phyloP scores from a whole-genome alignment of 108 stramenopile genomes.

The Stephanodiscus minutulus region DNA sequence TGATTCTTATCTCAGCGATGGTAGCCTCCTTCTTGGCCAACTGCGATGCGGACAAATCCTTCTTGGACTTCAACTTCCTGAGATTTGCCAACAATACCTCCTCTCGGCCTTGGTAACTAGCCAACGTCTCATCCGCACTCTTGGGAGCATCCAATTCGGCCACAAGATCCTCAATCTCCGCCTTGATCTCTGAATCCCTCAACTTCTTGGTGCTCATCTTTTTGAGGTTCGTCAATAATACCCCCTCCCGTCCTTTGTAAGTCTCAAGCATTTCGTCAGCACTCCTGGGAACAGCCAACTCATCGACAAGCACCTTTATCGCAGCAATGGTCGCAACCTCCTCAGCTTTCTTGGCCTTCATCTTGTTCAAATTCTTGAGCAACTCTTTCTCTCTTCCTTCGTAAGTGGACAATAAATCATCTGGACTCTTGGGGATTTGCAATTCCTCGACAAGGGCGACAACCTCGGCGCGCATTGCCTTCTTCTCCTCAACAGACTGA shows the following conservation, averaged over 20 bases:
- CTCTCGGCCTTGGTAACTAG: background rate
- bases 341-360: slow-evolving; percentile 7
- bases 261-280: slow-evolving; percentile 4
- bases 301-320: slow-evolving; percentile 9
- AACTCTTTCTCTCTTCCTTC: slow-evolving; percentile 3
- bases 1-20: background rate
- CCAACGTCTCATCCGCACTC: slow-evolving; percentile 9
- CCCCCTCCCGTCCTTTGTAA: slow-evolving; percentile 15
- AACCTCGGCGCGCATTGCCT: slow-evolving; percentile 9
- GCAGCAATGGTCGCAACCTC: background rate
- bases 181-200: background rate
- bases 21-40: background rate
- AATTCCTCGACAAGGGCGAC: slow-evolving; percentile 14
- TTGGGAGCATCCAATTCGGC: background rate
- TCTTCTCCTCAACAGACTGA: background rate
- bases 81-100: background rate
- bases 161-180: slow-evolving; percentile 6
- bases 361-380: slow-evolving; percentile 6
- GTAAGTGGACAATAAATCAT: slow-evolving; percentile 10
- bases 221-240: background rate
- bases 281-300: slow-evolving; percentile 4
- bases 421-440: slow-evolving; percentile 7
- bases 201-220: slow-evolving; percentile 11
- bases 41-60: background rate
- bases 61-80: background rate